Base-by-base conservation (phyloP, 495 filamentous ascomycete genomes). In the Podospora pseudoanserina region DNA sequence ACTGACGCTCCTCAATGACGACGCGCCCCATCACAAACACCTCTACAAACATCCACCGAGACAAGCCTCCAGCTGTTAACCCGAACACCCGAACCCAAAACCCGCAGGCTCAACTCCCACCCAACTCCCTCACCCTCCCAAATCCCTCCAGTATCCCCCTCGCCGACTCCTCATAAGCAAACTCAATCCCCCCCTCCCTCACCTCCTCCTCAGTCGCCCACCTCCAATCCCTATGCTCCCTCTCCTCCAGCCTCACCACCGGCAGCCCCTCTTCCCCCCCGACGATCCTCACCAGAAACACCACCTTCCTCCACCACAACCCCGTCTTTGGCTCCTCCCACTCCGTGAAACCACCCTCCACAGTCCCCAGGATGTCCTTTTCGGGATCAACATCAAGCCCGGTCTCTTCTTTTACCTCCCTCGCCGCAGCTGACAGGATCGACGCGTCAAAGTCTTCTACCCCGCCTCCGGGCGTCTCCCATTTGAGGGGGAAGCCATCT, bases 401-500 rank as follows among this genome's bases (percentile, higher is more conserved):
- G 1, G 82, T 79, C 71, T 87, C 85, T 69, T 87, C 85, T 69
- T 70, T 75, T n/a, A 87, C 67, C 74, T 87, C 85, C 15, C 85
- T 75, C 57, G 67, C 76, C 4, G 79, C 72, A 0, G 75, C 82
- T 58, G 84, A 78, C 19, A 86, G 69, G 30, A 86, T 67, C 0
- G 80, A 80, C 18, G 23, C 15, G 64, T 79, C 72, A 56, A 82
- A 79, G 11, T 76, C 72, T 55, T 87, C 85, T 39, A 78, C 73
- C 13, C 76, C 71, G 18, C 85, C 85, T 11, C 85, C 85, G 0
- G 85, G 83, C 18, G 80, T 73, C 70, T 87, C 85, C 84, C 84
- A 84, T 6, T 68, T 64, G 32, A 77, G 64, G 0, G 83, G 83
- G 60, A 80, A 75, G 28, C 77, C 79, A 65, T 87, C 85, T 34